These are phyloP conservation scores for Rhodamnia argentea DNA, from an alignment of 345 rosid species.

Conservation along the genomic window DNA sequence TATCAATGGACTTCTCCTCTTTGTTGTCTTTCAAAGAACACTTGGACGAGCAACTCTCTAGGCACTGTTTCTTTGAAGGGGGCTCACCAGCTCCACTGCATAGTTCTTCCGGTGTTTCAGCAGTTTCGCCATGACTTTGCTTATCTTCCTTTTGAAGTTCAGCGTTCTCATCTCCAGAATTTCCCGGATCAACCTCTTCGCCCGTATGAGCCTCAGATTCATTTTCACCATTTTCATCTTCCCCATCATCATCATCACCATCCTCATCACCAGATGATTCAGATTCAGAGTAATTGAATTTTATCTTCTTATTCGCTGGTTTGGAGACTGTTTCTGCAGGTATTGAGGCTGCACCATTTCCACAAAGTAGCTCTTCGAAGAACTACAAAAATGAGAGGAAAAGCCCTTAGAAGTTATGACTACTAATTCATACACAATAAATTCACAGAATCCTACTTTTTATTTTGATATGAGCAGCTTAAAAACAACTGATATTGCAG, in stretches of 20 bases:
- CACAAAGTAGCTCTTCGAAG: constrained; percentile 66
- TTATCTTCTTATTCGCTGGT: constrained; percentile 71
- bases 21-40: constrained; percentile 12
- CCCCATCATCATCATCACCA: constrained; percentile 28
- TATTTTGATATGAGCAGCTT: background rate
- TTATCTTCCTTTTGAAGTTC: constrained; percentile 11
- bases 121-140: constrained; percentile 11
- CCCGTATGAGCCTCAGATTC: constrained; percentile 11
- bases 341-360: constrained; percentile 26
- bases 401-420: background rate
- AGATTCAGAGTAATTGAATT: constrained; percentile 42
- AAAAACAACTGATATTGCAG: background rate
- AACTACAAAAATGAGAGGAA: constrained; percentile 28
- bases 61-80: constrained; percentile 55
- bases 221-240: constrained; percentile 14
- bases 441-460: background rate
- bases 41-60: constrained; percentile 27
- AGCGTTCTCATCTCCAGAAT: constrained; percentile 14
- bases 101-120: constrained; percentile 19
- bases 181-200: constrained; percentile 15
- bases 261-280: constrained; percentile 30
- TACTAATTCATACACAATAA: background rate
- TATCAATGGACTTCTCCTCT: constrained; percentile 70
- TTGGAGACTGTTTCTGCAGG: constrained; percentile 27
- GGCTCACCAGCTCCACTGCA: constrained; percentile 36